Percentiles rank a stretch among this genome's conserved stretches.
These are phyloP conservation scores for Diplotaxis tenuifolia DNA, from an alignment of 345 rosid species.

Conservation along the genomic window DNA sequence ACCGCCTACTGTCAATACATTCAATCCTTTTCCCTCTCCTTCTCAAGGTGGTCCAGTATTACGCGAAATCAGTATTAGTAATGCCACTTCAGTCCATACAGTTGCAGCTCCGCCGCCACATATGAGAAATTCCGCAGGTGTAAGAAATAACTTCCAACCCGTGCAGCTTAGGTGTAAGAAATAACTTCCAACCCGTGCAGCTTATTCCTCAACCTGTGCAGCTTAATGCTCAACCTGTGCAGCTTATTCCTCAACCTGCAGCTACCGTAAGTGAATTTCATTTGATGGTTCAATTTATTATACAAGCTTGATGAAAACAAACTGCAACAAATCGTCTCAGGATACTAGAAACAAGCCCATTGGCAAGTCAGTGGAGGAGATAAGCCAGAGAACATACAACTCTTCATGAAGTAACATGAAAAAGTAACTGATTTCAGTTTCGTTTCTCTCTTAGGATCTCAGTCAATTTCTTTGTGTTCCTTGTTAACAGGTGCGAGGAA, in stretches of 20 bases:
- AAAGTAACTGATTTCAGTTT: neutral
- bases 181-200: conserved; percentile 20
- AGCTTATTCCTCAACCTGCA: conserved; percentile 15
- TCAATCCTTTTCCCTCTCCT: neutral
- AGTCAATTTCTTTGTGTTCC: neutral
- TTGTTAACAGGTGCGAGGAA: conserved; percentile 65
- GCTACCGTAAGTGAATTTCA: conserved; percentile 23
- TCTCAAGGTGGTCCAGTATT: conserved; percentile 24
- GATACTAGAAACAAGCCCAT: conserved; percentile 28
- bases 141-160: conserved; percentile 18
- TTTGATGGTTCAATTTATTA: neutral
- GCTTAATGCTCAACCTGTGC: conserved; percentile 16
- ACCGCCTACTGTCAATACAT: conserved; percentile 30
- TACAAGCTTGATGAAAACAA: neutral
- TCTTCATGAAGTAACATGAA: conserved; percentile 58
- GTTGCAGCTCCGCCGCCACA: conserved; percentile 28
- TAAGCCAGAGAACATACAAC: conserved; percentile 74
- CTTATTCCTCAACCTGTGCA: conserved; percentile 11
- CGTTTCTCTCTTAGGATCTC: neutral
- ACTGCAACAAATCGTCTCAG: conserved; percentile 1
- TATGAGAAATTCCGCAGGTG: conserved; percentile 23
- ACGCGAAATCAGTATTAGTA: conserved; percentile 27
- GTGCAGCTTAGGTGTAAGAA: conserved; percentile 16
- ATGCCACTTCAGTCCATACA: conserved; percentile 1
- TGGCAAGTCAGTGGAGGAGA: conserved; percentile 46